Evolutionary conservation across 768 basidiomycete species (phyloP), one percentile per base, ranked within the genome.

Genomic region (Asterophora lycoperdoides): DNA sequence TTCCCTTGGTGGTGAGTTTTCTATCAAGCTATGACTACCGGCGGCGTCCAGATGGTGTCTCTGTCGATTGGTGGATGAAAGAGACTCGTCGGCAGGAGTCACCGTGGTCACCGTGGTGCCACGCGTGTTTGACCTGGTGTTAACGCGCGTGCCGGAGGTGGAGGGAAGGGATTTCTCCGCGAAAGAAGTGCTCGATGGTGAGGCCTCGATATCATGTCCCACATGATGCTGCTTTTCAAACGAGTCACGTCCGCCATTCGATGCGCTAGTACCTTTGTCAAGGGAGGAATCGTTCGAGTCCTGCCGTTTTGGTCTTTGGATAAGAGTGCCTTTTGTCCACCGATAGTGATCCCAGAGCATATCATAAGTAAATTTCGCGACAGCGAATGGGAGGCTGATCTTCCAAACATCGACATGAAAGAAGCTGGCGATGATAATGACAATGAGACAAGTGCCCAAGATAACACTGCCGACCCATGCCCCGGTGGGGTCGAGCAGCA

Each of bases 371-470:
- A 93, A 74, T 66, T 92, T 93, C 45, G 79, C 63, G 0, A 75
- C 62, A 0, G 90, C 92, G 40, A 91, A 91, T 0, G 94, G 91
- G 9, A 91, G 75, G 3, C 81, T 87, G 40, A 95, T 86, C 67
- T 77, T 81, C 87, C 89, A 93, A 2, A 90, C 87, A 44, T 90
- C 85, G 14, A 90, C 72, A 39, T 80, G 75, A 54, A 87, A 73
- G 63, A 85, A 89, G 60, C 84, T 87, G 52, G 86, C 80, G 4
- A 83, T 80, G 44, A 95, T 80, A 17, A 89, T 78, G 8, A 87
- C 75, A n/a, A 78, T 66, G 13, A 97, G 77, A 30, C 88, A 86
- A 10, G 72, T 64, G 1, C 76, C 70, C 10, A 96, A 76, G 38
- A 94, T 66, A 18, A 77, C 57, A 42, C 81, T 75, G 17, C 92